A percentile compares a stretch with the other conserved stretches of the same genome.
phyloP scores from a whole-genome alignment of 164 flowering plant genomes.

The Warburgia ugandensis region DNA sequence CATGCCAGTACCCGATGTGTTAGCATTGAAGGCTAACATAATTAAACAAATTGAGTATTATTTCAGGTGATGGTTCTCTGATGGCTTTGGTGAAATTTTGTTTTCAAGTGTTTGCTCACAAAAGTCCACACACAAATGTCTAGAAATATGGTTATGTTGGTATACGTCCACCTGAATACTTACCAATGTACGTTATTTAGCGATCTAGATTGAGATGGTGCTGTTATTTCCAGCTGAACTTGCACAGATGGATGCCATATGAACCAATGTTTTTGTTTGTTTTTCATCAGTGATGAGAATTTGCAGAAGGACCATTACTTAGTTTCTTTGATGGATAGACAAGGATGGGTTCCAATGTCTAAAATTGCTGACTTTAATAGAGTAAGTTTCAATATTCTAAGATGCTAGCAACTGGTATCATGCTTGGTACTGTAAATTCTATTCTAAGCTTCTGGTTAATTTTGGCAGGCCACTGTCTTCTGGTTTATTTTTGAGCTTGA shows the following conservation, averaged over 20 bases:
- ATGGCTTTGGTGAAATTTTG: not conserved
- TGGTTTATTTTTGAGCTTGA: not conserved
- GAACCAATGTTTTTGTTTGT: too few species aligned
- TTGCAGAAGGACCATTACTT: conserved; percentile 61
- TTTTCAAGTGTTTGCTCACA: too few species aligned
- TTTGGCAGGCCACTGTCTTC: too few species aligned
- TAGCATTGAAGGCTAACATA: conserved; percentile 38
- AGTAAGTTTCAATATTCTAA: conserved; percentile 29
- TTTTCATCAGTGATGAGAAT: conserved; percentile 89
- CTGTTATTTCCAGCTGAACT: too few species aligned
- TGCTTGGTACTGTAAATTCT: not conserved
- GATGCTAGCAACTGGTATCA: not conserved
- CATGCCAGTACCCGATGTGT: conserved; percentile 27
- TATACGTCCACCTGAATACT: too few species aligned
- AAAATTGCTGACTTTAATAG: conserved; percentile 73
- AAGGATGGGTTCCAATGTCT: conserved; percentile 86
- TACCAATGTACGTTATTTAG: too few species aligned
- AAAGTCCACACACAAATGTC: too few species aligned
- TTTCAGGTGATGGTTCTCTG: conserved; percentile 52
- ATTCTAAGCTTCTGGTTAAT: too few species aligned
- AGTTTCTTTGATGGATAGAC: conserved; percentile 66
- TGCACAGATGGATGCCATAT: too few species aligned
- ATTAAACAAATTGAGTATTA: conserved; percentile 86
- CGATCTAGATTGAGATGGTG: too few species aligned
- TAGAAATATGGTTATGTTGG: too few species aligned